A percentile compares a stretch with the other conserved stretches of the same genome.
phyloP scores from a whole-genome alignment of 148 eudicot genomes.

The Polygonum aviculare region DNA sequence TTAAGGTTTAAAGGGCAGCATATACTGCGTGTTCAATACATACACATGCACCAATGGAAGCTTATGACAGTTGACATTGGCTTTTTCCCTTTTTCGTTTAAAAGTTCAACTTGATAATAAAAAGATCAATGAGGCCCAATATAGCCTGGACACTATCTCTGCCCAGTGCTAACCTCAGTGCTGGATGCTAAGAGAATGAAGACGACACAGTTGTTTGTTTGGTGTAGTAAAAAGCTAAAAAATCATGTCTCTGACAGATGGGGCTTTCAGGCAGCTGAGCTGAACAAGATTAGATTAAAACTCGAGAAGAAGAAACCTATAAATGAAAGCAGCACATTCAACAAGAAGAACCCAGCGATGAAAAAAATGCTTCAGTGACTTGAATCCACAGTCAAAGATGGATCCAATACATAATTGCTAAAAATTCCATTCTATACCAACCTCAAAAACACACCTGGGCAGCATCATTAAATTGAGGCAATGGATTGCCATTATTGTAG shows the following conservation, averaged over 20 bases:
- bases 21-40: background rate
- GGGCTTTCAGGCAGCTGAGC: background rate
- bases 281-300: background rate
- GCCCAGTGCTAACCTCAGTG: background rate
- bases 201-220: background rate
- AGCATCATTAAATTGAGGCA: slow-evolving; percentile 79
- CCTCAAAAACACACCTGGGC: slow-evolving; percentile 59
- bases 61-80: background rate
- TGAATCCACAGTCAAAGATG: background rate
- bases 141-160: background rate
- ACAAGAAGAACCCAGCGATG: background rate
- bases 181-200: background rate
- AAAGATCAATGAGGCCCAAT: background rate
- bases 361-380: background rate
- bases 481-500: slow-evolving; percentile 86
- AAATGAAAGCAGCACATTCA: background rate
- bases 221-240: background rate
- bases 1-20: background rate
- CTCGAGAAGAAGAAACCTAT: background rate
- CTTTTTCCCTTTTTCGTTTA: background rate
- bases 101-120: background rate
- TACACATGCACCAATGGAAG: background rate
- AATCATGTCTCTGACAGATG: background rate
- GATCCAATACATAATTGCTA: background rate
- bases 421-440: background rate